These are phyloP conservation scores for Diaporthe capsici DNA, from an alignment of 2,329 filamentous ascomycete species.

Conservation along the genomic window DNA sequence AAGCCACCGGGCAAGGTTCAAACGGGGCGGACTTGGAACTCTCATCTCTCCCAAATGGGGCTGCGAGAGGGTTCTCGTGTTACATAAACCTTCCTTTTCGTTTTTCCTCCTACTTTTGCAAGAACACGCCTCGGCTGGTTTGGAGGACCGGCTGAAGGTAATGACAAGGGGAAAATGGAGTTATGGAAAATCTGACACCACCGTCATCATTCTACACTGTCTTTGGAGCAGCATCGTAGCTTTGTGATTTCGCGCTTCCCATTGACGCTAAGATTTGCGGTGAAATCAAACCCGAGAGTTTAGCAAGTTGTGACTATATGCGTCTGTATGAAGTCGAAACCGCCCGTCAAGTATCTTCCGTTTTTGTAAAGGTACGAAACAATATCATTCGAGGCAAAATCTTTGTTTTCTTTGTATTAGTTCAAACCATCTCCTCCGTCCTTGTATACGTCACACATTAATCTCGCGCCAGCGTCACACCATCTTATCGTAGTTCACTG, in stretches of 20 bases:
- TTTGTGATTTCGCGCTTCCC: background rate
- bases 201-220: background rate
- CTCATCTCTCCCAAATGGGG: conserved; percentile 20
- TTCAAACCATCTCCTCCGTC: background rate
- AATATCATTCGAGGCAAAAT: background rate
- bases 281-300: background rate
- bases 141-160: background rate
- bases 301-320: background rate
- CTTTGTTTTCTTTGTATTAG: background rate
- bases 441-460: background rate
- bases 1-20: conserved; percentile 9
- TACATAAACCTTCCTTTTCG: conserved; percentile 3
- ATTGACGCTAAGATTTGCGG: background rate
- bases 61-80: conserved; percentile 31
- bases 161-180: conserved; percentile 23
- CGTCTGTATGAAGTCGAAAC: too few species aligned
- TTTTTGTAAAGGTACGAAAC: too few species aligned
- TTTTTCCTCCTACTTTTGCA: conserved; percentile 9
- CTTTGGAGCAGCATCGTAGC: background rate
- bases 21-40: conserved; percentile 15
- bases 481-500: background rate
- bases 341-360: background rate
- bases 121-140: conserved; percentile 25
- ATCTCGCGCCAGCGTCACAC: background rate
- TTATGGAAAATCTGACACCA: conserved; percentile 1